phyloP scores from a whole-genome alignment of 495 filamentous ascomycete genomes.

The Podospora bellae-mahoneyi region DNA sequence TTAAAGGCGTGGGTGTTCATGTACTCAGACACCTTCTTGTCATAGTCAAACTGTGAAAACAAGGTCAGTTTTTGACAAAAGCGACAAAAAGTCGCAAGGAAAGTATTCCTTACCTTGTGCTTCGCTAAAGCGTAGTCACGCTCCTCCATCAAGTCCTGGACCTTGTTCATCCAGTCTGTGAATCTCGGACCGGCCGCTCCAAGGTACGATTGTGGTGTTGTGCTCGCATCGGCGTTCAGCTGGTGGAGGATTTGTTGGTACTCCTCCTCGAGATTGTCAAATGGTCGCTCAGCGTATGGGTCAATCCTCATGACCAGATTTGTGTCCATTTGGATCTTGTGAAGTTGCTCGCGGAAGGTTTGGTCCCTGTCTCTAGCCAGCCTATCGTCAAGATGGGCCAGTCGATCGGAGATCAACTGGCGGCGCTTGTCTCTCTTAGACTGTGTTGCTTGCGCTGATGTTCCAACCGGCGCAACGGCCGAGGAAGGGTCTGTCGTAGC shows the following conservation, averaged over 20 bases:
- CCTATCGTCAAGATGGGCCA: slow-evolving; percentile 66
- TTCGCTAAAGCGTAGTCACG: slow-evolving; percentile 74
- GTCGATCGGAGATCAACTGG: slow-evolving; percentile 69
- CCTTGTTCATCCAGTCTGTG: slow-evolving; percentile 71
- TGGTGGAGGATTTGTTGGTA: slow-evolving; percentile 57
- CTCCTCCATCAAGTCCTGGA: slow-evolving; percentile 81
- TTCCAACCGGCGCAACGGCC: slow-evolving; percentile 26
- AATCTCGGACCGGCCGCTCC: slow-evolving; percentile 77
- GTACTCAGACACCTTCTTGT: slow-evolving; percentile 52
- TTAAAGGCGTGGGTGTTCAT: slow-evolving; percentile 56
- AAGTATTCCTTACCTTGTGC: slow-evolving; percentile 60
- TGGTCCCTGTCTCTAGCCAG: slow-evolving; percentile 77
- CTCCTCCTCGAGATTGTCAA: slow-evolving; percentile 69
- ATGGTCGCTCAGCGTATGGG: slow-evolving; percentile 66
- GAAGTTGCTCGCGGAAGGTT: slow-evolving; percentile 84
- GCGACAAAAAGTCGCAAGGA: neutral
- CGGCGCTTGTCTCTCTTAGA: slow-evolving; percentile 92
- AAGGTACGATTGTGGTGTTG: slow-evolving; percentile 45
- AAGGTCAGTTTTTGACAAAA: slow-evolving; percentile 20
- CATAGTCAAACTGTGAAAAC: slow-evolving; percentile 47
- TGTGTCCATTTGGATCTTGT: slow-evolving; percentile 85
- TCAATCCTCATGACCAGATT: slow-evolving; percentile 79
- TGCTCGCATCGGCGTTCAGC: slow-evolving; percentile 49
- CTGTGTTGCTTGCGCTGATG: slow-evolving; percentile 31
- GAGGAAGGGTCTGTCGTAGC: slow-evolving; percentile 32